Evolutionary conservation across 192 early-diverging fungal species (phyloP).

Genomic region (Phycomyces blakesleeanus): DNA sequence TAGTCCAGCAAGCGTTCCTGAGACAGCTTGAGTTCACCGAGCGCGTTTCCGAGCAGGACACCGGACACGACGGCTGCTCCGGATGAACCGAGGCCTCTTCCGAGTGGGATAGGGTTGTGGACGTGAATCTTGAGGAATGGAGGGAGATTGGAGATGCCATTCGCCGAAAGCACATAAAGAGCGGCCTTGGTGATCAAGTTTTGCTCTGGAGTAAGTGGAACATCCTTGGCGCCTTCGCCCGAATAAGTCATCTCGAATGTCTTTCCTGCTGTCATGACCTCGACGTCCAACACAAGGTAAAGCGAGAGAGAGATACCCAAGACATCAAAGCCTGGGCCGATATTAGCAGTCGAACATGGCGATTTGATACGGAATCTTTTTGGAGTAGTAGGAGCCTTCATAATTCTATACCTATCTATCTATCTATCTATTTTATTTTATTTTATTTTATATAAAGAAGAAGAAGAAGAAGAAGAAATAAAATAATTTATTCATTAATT

Average conservation of each 20-base stretch:
- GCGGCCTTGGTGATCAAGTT: conserved; percentile 94
- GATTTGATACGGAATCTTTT: conserved; percentile 68
- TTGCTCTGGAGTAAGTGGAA: conserved; percentile 71
- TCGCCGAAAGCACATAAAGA: conserved; percentile 78
- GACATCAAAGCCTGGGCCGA: conserved; percentile 97
- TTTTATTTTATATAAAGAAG: too few species aligned
- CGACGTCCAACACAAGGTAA: conserved; percentile 69
- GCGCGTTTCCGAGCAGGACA: conserved; percentile 75
- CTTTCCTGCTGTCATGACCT: conserved; percentile 10
- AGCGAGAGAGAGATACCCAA: conserved; percentile 90
- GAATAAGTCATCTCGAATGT: conserved; percentile 51
- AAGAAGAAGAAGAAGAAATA: conserved; percentile 1
- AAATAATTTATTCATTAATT: neutral
- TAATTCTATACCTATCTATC: neutral
- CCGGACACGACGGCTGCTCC: conserved; percentile 96
- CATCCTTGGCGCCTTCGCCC: conserved; percentile 66
- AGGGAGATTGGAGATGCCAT: conserved; percentile 61
- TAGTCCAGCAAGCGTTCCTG: conserved; percentile 87
- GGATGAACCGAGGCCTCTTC: conserved; percentile 94
- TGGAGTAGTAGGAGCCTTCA: conserved; percentile 12
- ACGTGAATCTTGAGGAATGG: conserved; percentile 66
- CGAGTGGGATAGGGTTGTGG: conserved; percentile 90
- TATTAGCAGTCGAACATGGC: conserved; percentile 96
- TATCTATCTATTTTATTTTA: conserved; percentile 11
- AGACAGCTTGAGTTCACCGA: conserved; percentile 62